Percentiles rank a stretch among this genome's conserved stretches.
These are phyloP conservation scores for Cryptosporidium ryanae DNA, from an alignment of 169 alveolate species.

Conservation along the genomic window DNA sequence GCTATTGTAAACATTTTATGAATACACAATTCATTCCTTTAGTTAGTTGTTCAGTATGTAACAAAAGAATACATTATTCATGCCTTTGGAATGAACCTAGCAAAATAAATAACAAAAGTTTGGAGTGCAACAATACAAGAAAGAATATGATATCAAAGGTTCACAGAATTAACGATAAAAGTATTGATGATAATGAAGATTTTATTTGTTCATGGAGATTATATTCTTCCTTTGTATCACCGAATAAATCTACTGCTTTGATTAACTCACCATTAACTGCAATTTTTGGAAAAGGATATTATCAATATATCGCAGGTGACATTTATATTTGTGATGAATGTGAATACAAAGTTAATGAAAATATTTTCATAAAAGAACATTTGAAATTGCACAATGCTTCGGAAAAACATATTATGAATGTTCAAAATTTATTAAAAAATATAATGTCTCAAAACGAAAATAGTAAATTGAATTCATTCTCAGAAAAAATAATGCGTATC, in stretches of 20 bases:
- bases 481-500: neutral
- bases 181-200: conserved; percentile 16
- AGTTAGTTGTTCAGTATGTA: conserved; percentile 19
- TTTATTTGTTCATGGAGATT: conserved; percentile 38
- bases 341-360: neutral
- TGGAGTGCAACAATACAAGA: neutral
- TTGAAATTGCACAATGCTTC: neutral
- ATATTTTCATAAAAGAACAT: no score
- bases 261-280: conserved; percentile 52
- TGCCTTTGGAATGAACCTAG: conserved; percentile 47
- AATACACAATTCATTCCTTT: conserved; percentile 2
- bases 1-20: conserved; percentile 20
- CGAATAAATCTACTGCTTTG: conserved; percentile 28
- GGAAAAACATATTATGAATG: conserved; percentile 1
- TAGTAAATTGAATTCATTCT: neutral
- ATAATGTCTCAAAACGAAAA: neutral
- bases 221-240: conserved; percentile 1
- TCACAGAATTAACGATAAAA: neutral
- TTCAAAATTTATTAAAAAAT: conserved; percentile 1
- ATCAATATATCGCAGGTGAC: conserved; percentile 34
- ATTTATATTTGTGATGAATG: conserved; percentile 47
- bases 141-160: neutral
- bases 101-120: neutral
- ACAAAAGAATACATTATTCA: conserved; percentile 45
- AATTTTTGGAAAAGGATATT: conserved; percentile 49